A percentile compares a stretch with the other conserved stretches of the same genome.
These are phyloP conservation scores for Penicillium sclerotiorum DNA, from an alignment of 2,329 filamentous ascomycete genomes.

Conservation along the genomic window DNA sequence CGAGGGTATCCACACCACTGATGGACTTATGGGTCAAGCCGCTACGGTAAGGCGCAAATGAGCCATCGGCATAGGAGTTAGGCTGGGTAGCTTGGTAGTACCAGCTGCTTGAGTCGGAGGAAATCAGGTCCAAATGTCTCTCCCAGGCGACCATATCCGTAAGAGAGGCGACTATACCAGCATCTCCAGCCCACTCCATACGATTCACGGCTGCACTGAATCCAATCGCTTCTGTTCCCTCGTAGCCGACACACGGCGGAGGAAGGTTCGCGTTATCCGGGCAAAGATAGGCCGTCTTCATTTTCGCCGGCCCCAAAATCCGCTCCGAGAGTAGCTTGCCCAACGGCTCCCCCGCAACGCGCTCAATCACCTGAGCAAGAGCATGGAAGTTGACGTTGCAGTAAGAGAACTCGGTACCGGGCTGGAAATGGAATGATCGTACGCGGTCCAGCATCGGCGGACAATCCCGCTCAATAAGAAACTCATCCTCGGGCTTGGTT, in stretches of 20 bases:
- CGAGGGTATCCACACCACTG: conserved; percentile 31
- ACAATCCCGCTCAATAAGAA: conserved; percentile 38
- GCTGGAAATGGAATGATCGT: conserved; percentile 45
- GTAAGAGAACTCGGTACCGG: conserved; percentile 49
- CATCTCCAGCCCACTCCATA: conserved; percentile 53
- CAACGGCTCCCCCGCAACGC: conserved; percentile 39
- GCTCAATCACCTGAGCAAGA: conserved; percentile 43
- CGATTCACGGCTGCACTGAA: conserved; percentile 42
- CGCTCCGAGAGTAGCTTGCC: conserved; percentile 40
- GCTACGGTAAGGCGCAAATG: conserved; percentile 39
- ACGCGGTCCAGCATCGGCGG: conserved; percentile 34
- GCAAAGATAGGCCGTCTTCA: conserved; percentile 45
- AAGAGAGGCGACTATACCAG: conserved; percentile 48
- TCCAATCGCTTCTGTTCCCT: conserved; percentile 43
- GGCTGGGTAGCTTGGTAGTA: conserved; percentile 35
- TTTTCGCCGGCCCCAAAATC: conserved; percentile 45
- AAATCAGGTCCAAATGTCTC: conserved; percentile 40
- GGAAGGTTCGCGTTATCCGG: conserved; percentile 43
- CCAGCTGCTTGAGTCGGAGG: conserved; percentile 34
- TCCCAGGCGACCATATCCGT: conserved; percentile 53
- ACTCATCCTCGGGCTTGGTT: conserved; percentile 42
- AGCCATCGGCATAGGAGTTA: conserved; percentile 39
- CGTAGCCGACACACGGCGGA: conserved; percentile 47
- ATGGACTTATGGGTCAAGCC: conserved; percentile 36
- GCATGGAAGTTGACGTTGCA: conserved; percentile 50